Evolutionary conservation across 805 yeast genomes (phyloP).

Genomic region (Starmerella ratchasimensis): DNA sequence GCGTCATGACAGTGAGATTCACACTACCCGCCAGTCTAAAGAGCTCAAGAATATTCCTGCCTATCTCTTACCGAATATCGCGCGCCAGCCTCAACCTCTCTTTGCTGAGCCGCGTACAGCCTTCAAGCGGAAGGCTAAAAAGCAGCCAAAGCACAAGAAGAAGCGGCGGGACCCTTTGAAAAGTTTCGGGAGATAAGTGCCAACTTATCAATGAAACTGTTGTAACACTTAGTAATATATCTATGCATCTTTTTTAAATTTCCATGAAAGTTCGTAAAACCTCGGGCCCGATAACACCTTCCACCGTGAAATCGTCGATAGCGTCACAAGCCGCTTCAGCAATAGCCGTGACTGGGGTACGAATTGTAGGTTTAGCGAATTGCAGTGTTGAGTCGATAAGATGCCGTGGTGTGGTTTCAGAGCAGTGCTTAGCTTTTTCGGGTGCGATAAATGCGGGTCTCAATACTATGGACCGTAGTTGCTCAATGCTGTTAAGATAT

Average conservation of each 20-base stretch:
- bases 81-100: conserved; percentile 17
- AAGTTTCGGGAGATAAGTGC: conserved; percentile 9
- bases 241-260: not conserved
- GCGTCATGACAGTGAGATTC: conserved; percentile 84
- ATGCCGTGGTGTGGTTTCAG: conserved; percentile 26
- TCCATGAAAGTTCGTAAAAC: conserved; percentile 3
- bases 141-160: conserved; percentile 3
- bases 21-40: conserved; percentile 64
- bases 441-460: conserved; percentile 61
- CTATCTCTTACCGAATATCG: conserved; percentile 65
- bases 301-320: conserved; percentile 36
- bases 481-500: conserved; percentile 30
- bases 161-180: conserved; percentile 19
- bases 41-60: conserved; percentile 89
- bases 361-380: conserved; percentile 32
- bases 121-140: conserved; percentile 7
- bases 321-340: conserved; percentile 45
- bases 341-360: conserved; percentile 44
- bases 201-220: not conserved
- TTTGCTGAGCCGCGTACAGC: conserved; percentile 11
- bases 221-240: not conserved
- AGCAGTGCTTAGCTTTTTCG: conserved; percentile 12
- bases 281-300: conserved; percentile 31
- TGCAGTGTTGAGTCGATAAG: conserved; percentile 33
- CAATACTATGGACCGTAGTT: conserved; percentile 46